These are phyloP conservation scores for Echeveria elegans DNA, from an alignment of 164 flowering plant genomes.

Conservation along the genomic window DNA sequence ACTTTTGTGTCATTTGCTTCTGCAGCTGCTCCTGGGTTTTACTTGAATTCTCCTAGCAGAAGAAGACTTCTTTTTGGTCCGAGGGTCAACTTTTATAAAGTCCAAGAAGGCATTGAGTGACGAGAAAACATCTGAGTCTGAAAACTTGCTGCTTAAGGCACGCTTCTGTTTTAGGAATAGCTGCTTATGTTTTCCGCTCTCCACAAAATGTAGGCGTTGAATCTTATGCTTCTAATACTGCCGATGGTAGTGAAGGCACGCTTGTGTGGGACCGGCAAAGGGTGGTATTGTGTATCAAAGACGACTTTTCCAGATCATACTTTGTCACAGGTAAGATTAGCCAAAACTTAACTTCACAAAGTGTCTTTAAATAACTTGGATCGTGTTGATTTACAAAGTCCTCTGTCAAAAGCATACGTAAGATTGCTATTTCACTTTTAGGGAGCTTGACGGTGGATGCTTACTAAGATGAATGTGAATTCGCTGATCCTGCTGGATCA, in stretches of 20 bases:
- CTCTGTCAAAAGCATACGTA: background rate
- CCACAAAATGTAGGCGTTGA: slow-evolving; percentile 17
- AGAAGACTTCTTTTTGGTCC: slow-evolving; percentile 3
- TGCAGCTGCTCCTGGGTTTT: background rate
- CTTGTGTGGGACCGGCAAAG: slow-evolving; percentile 38
- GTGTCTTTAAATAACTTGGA: too few relatives aligned
- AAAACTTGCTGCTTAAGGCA: slow-evolving; percentile 57
- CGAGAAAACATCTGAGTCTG: slow-evolving; percentile 28
- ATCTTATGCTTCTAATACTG: slow-evolving; percentile 12
- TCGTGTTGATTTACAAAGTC: too few relatives aligned
- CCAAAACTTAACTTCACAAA: background rate
- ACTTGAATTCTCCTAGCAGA: background rate
- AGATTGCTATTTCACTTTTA: background rate
- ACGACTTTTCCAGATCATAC: slow-evolving; percentile 63
- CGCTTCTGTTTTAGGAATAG: slow-evolving; percentile 78
- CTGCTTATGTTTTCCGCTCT: slow-evolving; percentile 54
- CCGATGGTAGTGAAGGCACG: slow-evolving; percentile 26
- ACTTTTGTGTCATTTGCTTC: background rate
- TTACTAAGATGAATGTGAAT: slow-evolving; percentile 52
- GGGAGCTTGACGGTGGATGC: background rate
- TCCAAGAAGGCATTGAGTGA: too few relatives aligned
- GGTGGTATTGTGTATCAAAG: slow-evolving; percentile 52
- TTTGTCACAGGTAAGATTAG: slow-evolving; percentile 62
- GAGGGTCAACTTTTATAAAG: too few relatives aligned
- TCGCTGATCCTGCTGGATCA: background rate